Evolutionary conservation across 1,284 basidiomycete species (phyloP), one percentile per base, ranked within the genome.

Genomic region (Phylloporus sp.): DNA sequence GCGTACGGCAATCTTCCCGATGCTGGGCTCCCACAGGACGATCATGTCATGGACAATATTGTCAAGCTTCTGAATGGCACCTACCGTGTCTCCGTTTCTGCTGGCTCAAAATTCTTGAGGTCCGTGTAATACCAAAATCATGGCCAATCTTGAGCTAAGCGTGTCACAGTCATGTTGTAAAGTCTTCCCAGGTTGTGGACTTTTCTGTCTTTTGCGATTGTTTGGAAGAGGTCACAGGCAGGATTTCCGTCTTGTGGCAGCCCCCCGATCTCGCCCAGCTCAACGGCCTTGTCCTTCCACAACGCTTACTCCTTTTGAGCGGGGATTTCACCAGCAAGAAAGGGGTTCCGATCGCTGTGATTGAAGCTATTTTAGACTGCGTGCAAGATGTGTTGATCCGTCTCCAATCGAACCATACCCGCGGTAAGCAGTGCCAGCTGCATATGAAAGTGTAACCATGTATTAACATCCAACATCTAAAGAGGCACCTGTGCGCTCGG

Each of bases 271-370:
- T 37, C 0, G 67, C 67, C 1, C 74, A 72, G 19, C 73, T 86
- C 0, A 83, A 88, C 62, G 79, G 81, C 17, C 70, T 85, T 20
- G 82, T 82, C 4, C 78, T 89, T 37, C 87, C 86, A 0, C 80
- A 82, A 23, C 83, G 81, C 62, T 89, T 86, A 86, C 66, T 87
- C 17, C 63, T 79, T 6, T 73, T 72, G 5, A 72, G 80, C 4
- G 67, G 79, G 5, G 75, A 74, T 57, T 64, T 77, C 20, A 65
- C 74, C 35, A 66, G 75, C 0, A 68, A 78, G 43, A 76, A 73
- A 58, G 60, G 75, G 2, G 53, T 73, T 29, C 45, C 41, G 7
- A 55, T 67, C 49, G 62, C 20, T 71, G 32, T 70, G 43, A 37
- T 72, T 4, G 8, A 63, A 3, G 39, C 62, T 6, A 15, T 75